Evolutionary conservation across 345 rosid species (phyloP), one percentile per base, ranked within the genome.

Genomic region (Syzygium jambos): DNA sequence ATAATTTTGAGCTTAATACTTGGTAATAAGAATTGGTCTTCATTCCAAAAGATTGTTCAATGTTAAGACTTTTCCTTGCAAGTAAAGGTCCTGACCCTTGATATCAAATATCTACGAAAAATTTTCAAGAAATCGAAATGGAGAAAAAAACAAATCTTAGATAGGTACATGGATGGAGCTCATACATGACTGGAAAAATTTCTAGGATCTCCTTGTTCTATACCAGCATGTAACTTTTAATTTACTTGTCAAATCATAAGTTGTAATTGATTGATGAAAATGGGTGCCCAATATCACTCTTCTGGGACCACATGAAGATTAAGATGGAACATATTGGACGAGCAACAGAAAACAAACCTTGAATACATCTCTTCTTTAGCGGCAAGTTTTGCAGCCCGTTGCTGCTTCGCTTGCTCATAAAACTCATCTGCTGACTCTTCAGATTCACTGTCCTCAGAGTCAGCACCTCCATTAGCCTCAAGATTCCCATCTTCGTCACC

Each of bases 381-480:
- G 61, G 96, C 94, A 65, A 92, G 93, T 92, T 92, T 97, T 85
- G 94, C 92, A 52, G 91, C 94, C 87, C 93, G 89, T 11, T 92
- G 91, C 86, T 87, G 90, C 85, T 93, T 92, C 73, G 89, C 94
- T 90, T 97, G 93, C 88, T 93, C 80, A 87, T 97, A 96, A 80
- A 92, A 92, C 77, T 97, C 99, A 91, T 95, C 95, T 88, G 90
- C 93, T 9, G 90, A 57, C 43, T 95, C 95, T 89, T 91, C 92
- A 19, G 90, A 49, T 51, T 86, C 91, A 21, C 80, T 85, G 17
- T 92, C 93, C 88, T 93, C 91, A 87, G 86, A 85, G 54, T 86
- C 93, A 65, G 88, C 88, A 78, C 86, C 91, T 11, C 84, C 91
- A 68, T 92, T 92, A 86, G 89, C 90, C 59, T 30, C 90, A 88